These are phyloP conservation scores for Coemansia sp. DNA, from an alignment of 192 early-diverging fungal species.

Conservation along the genomic window DNA sequence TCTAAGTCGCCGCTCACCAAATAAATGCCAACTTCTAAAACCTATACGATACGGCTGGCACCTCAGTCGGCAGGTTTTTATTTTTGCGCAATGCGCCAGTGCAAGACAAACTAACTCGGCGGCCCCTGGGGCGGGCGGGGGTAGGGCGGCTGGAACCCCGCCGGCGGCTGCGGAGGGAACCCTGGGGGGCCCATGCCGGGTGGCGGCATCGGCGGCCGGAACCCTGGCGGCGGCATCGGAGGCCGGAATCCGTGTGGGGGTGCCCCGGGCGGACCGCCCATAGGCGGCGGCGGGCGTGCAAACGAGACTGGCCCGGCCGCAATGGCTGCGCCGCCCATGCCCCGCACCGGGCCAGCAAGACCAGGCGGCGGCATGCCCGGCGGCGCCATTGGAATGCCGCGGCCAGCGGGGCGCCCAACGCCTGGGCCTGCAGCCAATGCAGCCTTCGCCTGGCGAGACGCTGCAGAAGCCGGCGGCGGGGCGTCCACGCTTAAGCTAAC, in stretches of 20 bases:
- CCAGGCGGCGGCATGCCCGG: slow-evolving; percentile 53
- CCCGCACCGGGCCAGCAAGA: slow-evolving; percentile 87
- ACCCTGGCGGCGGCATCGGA: slow-evolving; percentile 61
- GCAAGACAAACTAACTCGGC: no score
- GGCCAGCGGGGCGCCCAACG: slow-evolving; percentile 76
- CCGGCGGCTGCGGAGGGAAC: slow-evolving; percentile 16
- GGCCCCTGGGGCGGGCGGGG: slow-evolving; percentile 14
- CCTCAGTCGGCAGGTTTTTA: no score
- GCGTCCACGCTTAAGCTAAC: slow-evolving; percentile 87
- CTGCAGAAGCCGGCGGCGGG: slow-evolving; percentile 69
- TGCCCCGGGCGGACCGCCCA: slow-evolving; percentile 53
- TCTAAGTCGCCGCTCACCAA: no score
- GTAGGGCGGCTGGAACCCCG: slow-evolving; percentile 25
- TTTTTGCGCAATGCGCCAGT: no score
- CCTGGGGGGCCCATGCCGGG: slow-evolving; percentile 53
- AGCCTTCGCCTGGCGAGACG: slow-evolving; percentile 40
- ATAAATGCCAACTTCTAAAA: no score
- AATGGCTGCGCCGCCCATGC: slow-evolving; percentile 77
- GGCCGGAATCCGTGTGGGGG: slow-evolving; percentile 47
- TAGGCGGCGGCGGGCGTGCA: slow-evolving; percentile 66
- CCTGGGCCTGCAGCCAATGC: slow-evolving; percentile 64
- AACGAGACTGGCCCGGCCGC: slow-evolving; percentile 64
- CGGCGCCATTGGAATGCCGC: slow-evolving; percentile 63
- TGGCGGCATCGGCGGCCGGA: slow-evolving; percentile 57
- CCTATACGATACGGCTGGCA: no score